Evolutionary conservation across 306 rosid species (phyloP).

Genomic region (Aeschynomene evenia): DNA sequence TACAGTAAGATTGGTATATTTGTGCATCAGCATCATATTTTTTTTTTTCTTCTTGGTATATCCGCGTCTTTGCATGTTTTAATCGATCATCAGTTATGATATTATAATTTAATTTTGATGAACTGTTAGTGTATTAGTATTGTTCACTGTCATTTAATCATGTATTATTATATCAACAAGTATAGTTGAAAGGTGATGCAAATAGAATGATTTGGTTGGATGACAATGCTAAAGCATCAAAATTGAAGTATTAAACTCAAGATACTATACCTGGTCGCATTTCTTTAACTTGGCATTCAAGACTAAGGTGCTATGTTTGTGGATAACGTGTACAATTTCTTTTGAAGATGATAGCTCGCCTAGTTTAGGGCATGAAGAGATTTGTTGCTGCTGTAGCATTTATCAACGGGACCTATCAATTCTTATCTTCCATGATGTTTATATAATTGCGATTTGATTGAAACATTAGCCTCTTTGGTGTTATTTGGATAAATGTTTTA

Average conservation of each 20-base stretch:
- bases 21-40: neutral
- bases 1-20: neutral
- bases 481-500: neutral
- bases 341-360: neutral
- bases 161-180: too few species aligned
- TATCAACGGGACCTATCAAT: neutral
- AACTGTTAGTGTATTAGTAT: too few species aligned
- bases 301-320: neutral
- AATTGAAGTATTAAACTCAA: neutral
- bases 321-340: neutral
- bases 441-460: neutral
- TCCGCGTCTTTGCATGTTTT: neutral
- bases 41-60: neutral
- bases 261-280: neutral
- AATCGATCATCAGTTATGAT: slow-evolving; percentile 2
- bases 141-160: too few species aligned
- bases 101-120: too few species aligned
- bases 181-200: too few species aligned
- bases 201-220: too few species aligned
- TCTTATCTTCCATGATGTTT: neutral
- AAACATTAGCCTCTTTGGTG: neutral
- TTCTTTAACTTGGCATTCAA: neutral
- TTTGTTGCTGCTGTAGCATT: neutral
- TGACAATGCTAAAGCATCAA: too few species aligned
- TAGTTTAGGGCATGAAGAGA: neutral